These are phyloP conservation scores for Solanum hybrid DNA, from an alignment of 305 asterid species.

Conservation along the genomic window DNA sequence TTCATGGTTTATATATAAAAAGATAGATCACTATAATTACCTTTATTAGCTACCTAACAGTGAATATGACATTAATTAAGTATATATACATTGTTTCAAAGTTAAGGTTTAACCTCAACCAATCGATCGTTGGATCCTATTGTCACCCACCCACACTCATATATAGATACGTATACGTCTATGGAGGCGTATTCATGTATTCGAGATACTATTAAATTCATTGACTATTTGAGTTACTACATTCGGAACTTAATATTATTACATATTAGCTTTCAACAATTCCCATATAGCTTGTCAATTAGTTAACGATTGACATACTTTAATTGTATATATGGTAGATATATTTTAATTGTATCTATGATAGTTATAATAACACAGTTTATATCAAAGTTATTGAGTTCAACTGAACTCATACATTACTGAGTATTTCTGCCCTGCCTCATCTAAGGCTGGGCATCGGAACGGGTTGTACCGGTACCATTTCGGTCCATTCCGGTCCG, in stretches of 20 bases:
- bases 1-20: background rate
- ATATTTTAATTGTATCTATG: too few species aligned
- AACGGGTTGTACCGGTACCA: too few species aligned
- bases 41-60: background rate
- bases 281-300: background rate
- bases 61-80: background rate
- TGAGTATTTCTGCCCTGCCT: background rate
- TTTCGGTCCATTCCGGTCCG: too few species aligned
- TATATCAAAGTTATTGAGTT: background rate
- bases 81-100: constrained; percentile 12
- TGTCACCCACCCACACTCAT: background rate
- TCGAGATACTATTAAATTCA: background rate
- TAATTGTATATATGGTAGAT: background rate
- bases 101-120: constrained; percentile 14
- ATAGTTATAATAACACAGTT: too few species aligned
- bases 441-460: background rate
- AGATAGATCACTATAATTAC: background rate
- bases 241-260: too few species aligned
- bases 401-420: too few species aligned
- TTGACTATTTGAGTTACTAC: background rate
- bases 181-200: background rate
- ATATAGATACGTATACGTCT: background rate
- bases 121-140: background rate
- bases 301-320: background rate
- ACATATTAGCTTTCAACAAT: background rate